These are phyloP conservation scores for Gonium pectorale DNA, from an alignment of 139 green algal genomes.

Conservation along the genomic window DNA sequence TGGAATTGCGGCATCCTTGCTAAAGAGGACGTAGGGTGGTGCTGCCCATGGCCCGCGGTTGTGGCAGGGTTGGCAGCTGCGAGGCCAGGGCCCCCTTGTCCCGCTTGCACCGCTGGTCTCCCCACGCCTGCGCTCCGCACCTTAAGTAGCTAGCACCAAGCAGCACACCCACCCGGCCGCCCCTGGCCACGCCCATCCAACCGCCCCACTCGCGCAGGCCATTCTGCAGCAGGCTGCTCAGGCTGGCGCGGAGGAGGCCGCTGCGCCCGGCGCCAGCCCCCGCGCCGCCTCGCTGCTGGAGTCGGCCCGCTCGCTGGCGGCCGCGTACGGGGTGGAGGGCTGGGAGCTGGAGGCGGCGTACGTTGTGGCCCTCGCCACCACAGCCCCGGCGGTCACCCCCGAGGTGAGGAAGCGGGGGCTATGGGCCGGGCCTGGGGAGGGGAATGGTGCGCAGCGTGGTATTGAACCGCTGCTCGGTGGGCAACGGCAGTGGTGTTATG, in stretches of 20 bases:
- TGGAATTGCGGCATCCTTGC: too few relatives aligned
- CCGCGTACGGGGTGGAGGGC: slow-evolving; percentile 21
- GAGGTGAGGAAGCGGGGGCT: not conserved
- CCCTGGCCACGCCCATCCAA: not conserved
- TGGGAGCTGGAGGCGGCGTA: slow-evolving; percentile 18
- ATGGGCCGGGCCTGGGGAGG: not conserved
- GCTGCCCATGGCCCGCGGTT: too few relatives aligned
- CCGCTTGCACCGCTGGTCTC: too few relatives aligned
- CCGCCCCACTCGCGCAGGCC: not conserved
- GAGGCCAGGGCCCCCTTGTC: too few relatives aligned
- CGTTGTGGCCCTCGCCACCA: not conserved
- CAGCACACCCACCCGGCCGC: not conserved
- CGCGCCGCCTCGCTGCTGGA: not conserved
- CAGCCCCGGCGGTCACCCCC: not conserved
- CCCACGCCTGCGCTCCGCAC: too few relatives aligned
- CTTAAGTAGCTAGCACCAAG: too few relatives aligned
- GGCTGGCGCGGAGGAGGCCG: slow-evolving; percentile 1
- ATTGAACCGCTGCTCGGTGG: too few relatives aligned
- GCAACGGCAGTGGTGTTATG: too few relatives aligned
- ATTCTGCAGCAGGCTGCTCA: slow-evolving; percentile 35
- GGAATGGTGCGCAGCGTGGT: too few relatives aligned
- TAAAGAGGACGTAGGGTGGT: too few relatives aligned
- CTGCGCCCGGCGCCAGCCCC: not conserved
- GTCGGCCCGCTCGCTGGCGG: not conserved
- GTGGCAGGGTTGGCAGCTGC: too few relatives aligned